These are phyloP conservation scores for Coemansia sp. DNA, from an alignment of 192 early-diverging fungal genomes.

Conservation along the genomic window DNA sequence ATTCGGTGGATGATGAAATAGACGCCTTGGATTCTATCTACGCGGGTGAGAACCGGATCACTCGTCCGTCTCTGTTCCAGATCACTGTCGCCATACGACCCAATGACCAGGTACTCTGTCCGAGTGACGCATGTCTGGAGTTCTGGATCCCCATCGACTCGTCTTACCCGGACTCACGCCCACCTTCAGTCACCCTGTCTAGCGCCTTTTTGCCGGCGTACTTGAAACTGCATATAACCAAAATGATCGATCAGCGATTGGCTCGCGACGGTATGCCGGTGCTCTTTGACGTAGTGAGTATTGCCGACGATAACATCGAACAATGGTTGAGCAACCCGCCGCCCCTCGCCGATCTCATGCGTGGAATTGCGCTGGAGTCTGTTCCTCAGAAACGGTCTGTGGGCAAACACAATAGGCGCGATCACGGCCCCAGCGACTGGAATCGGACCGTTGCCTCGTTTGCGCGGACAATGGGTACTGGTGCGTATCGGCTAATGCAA, in stretches of 20 bases:
- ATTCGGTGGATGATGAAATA: slow-evolving; percentile 28
- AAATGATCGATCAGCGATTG: slow-evolving; percentile 41
- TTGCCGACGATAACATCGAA: slow-evolving; percentile 57
- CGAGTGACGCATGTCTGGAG: slow-evolving; percentile 57
- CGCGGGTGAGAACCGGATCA: slow-evolving; percentile 21
- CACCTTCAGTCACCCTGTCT: slow-evolving; percentile 63
- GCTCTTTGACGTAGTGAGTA: slow-evolving; percentile 63
- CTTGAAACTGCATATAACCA: slow-evolving; percentile 63
- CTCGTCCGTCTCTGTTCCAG: neutral
- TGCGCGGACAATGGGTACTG: slow-evolving; percentile 3
- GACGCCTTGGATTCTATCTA: slow-evolving; percentile 37
- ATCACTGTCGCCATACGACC: slow-evolving; percentile 27
- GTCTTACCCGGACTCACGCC: slow-evolving; percentile 69
- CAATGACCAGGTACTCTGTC: neutral
- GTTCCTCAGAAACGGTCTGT: neutral
- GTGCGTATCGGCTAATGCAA: slow-evolving; percentile 37
- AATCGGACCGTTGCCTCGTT: slow-evolving; percentile 16
- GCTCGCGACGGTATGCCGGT: slow-evolving; percentile 45
- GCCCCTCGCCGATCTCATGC: slow-evolving; percentile 32
- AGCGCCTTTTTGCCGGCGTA: slow-evolving; percentile 73
- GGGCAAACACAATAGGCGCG: neutral
- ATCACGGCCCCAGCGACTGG: slow-evolving; percentile 12
- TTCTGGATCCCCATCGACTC: slow-evolving; percentile 63
- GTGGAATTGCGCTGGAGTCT: slow-evolving; percentile 32
- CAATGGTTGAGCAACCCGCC: slow-evolving; percentile 35